Evolutionary conservation across 2,329 filamentous ascomycete genomes (phyloP), one percentile per base, ranked within the genome.

Genomic region (Stachybotrys chartarum): DNA sequence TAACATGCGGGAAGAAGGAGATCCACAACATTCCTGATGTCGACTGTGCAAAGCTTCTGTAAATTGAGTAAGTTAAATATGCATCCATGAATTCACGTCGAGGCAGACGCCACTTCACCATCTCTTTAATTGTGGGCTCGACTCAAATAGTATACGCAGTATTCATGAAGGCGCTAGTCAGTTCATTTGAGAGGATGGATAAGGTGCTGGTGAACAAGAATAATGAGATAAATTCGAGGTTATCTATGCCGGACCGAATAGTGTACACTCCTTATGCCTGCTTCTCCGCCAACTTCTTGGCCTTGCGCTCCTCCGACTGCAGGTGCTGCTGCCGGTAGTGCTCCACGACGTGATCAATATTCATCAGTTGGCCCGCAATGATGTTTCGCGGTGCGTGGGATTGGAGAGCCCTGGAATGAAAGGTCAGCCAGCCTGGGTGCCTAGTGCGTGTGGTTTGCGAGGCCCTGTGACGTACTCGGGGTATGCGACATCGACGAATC

Each of bases 261-360:
- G 54, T 66, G 51, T 66, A 67, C 61, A 68, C 52, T 56, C 51
- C 51, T 58, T 60, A 63, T 56, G 62, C 60, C 60, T 68, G 69
- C 68, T 74, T 74, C 57, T 70, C 67, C 3, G 72, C 73, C 61
- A 82, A 59, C 68, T 74, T 80, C 66, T 73, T 72, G 44, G 71
- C 72, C 70, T 84, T 84, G 60, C 77, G 73, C 62, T 78, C 80
- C 68, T 83, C 80, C 56, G 81, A 78, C 56, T 76, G 75, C 54
- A 78, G 63, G 60, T 83, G 76, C 70, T 79, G 70, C 67, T 79
- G 73, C 63, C 72, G 72, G 72, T 81, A 84, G 70, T 84, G 82
- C 65, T 78, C 80, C 16, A 82, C 75, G 31, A 83, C 74, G 61
- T 80, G 71, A 66, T 82, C 79, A 50, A 85, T 68, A 67, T 81